Percentiles rank a stretch among this genome's conserved stretches.
phyloP scores from a whole-genome alignment of 169 alveolate genomes.

The Plasmodium sp. region DNA sequence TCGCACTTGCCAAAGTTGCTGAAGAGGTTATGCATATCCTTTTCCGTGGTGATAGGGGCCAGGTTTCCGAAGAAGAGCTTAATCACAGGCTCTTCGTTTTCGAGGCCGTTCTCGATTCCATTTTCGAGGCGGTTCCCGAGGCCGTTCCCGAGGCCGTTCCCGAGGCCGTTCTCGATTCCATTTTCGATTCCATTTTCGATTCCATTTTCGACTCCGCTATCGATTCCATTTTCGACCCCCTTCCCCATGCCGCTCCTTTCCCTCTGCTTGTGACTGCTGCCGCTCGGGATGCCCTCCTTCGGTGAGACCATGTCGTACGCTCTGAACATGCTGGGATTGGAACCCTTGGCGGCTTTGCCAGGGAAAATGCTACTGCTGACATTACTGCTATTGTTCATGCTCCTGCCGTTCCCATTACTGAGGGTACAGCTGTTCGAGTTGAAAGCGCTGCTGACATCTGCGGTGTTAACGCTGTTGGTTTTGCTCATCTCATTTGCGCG shows the following conservation, averaged over 20 bases:
- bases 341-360: neutral
- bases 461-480: neutral
- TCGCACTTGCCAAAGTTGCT: conserved; percentile 71
- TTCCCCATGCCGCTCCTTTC: neutral
- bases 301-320: neutral
- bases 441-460: neutral
- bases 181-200: too few relatives aligned
- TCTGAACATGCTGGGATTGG: neutral
- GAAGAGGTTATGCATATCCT: conserved; percentile 69
- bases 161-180: too few relatives aligned
- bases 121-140: neutral
- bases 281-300: neutral
- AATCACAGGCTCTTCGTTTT: conserved; percentile 36
- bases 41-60: conserved; percentile 76
- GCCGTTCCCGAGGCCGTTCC: neutral
- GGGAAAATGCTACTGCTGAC: neutral
- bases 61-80: conserved; percentile 72
- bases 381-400: neutral
- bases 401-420: neutral
- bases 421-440: neutral
- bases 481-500: neutral
- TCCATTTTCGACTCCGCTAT: too few relatives aligned
- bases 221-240: neutral
- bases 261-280: neutral
- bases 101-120: neutral